Conservation (phyloP, 257 asterid genomes). For the Fraxinus excelsior region DNA sequence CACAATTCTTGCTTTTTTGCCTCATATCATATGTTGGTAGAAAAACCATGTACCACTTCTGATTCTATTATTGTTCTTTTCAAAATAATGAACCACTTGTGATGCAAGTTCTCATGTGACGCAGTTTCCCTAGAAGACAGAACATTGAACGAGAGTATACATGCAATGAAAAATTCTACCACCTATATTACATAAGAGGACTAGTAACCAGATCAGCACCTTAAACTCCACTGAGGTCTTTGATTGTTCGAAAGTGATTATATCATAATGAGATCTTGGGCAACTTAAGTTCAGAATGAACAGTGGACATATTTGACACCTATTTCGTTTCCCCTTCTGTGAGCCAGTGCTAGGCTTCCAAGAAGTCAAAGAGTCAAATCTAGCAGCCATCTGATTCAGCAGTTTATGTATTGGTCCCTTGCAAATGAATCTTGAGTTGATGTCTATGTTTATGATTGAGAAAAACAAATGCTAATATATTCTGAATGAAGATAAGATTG, state of each 20-base stretch:
- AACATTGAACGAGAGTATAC: not conserved
- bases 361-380: slow-evolving; percentile 43
- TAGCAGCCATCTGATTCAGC: slow-evolving; percentile 73
- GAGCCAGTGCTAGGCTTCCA: slow-evolving; percentile 33
- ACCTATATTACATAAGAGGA: slow-evolving; percentile 4
- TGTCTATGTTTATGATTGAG: slow-evolving; percentile 62
- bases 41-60: slow-evolving; percentile 3
- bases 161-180: slow-evolving; percentile 15
- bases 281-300: slow-evolving; percentile 78
- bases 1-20: not conserved
- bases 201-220: slow-evolving; percentile 43
- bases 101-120: not conserved
- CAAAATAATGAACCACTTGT: slow-evolving; percentile 4
- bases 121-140: slow-evolving; percentile 19
- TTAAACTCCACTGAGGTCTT: slow-evolving; percentile 77
- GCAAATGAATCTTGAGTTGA: slow-evolving; percentile 87
- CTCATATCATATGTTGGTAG: slow-evolving; percentile 9
- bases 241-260: slow-evolving; percentile 60
- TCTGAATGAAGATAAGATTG: not conserved
- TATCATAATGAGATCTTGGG: slow-evolving; percentile 76
- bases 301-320: slow-evolving; percentile 54
- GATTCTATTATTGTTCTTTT: not conserved
- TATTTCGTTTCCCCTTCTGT: slow-evolving; percentile 48
- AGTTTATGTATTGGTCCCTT: slow-evolving; percentile 89
- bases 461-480: slow-evolving; percentile 40